Conservation (phyloP, 441 rosid genomes). For the Pelargonium australe region DNA sequence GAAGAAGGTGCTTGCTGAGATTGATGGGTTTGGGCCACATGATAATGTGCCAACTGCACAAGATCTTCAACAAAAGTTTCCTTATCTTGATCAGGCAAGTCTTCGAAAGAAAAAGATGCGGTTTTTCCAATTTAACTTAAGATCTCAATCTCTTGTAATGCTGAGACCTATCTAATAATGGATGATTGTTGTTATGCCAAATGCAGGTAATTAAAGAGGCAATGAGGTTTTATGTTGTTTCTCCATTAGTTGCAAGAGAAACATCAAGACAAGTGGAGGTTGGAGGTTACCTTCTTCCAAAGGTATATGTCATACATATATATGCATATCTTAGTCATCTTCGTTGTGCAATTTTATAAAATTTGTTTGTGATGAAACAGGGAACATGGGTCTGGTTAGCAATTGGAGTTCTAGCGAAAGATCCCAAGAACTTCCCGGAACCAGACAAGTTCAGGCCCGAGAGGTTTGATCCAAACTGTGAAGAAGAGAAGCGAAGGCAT, state of each 20-base stretch:
- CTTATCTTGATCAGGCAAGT: conserved; percentile 74
- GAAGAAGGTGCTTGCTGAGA: conserved; percentile 59
- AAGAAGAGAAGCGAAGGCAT: conserved; percentile 77
- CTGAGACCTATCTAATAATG: no score
- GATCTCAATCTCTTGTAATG: no score
- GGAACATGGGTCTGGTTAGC: conserved; percentile 99
- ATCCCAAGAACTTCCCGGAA: conserved; percentile 77
- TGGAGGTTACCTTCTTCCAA: conserved; percentile 76
- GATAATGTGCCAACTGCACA: conserved; percentile 49
- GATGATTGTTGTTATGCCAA: not conserved
- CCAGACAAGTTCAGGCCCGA: conserved; percentile 84
- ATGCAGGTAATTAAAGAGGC: conserved; percentile 79
- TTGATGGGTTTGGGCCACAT: conserved; percentile 56
- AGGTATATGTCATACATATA: conserved; percentile 35
- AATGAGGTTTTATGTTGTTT: conserved; percentile 69
- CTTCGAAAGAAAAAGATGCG: not conserved
- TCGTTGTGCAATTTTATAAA: not conserved
- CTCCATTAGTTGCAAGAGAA: conserved; percentile 84
- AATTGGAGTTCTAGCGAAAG: conserved; percentile 77
- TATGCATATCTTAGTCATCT: no score
- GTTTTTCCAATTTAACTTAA: no score
- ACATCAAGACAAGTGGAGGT: conserved; percentile 71
- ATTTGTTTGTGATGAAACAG: conserved; percentile 26
- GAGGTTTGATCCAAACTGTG: conserved; percentile 66
- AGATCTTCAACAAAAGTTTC: conserved; percentile 66